Conservation (phyloP, 2,329 filamentous ascomycete species). For the Fusarium sublunatum region DNA sequence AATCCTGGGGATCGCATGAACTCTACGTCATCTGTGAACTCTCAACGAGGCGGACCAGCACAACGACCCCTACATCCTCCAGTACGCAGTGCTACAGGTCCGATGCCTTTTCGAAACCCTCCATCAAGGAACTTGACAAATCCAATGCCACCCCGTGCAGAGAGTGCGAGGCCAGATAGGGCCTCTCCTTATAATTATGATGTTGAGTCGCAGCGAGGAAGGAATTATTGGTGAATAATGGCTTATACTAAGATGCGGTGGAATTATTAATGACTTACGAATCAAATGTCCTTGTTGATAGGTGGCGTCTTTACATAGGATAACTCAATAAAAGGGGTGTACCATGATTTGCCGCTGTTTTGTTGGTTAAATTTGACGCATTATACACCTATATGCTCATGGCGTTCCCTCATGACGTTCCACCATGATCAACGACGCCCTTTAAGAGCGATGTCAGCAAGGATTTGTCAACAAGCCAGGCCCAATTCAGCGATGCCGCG, state of each 20-base stretch:
- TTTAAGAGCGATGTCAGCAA: slow-evolving; percentile 10
- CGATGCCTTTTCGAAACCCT: slow-evolving; percentile 50
- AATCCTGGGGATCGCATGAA: slow-evolving; percentile 50
- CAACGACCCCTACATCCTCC: slow-evolving; percentile 44
- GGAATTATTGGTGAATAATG: slow-evolving; percentile 44
- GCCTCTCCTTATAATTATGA: slow-evolving; percentile 51
- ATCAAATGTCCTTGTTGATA: slow-evolving; percentile 5
- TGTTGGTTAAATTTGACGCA: not conserved
- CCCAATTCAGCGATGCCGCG: slow-evolving; percentile 8
- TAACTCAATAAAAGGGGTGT: slow-evolving; percentile 4
- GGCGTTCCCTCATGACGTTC: not conserved
- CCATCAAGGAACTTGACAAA: slow-evolving; percentile 61
- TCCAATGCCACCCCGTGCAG: slow-evolving; percentile 50
- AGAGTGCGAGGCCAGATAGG: slow-evolving; percentile 37
- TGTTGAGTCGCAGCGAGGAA: slow-evolving; percentile 50
- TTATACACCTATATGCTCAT: too few species aligned
- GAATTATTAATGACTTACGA: slow-evolving; percentile 34
- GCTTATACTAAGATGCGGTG: slow-evolving; percentile 3
- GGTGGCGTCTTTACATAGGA: slow-evolving; percentile 7
- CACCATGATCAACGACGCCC: slow-evolving; percentile 29
- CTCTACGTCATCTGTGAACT: slow-evolving; percentile 48
- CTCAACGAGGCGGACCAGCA: slow-evolving; percentile 40
- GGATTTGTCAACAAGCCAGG: slow-evolving; percentile 27
- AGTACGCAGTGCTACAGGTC: slow-evolving; percentile 56
- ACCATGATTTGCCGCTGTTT: not conserved